Percentiles rank a stretch among this genome's conserved stretches.
phyloP scores from a whole-genome alignment of 192 early-diverging fungal species.

The Podila minutissima region DNA sequence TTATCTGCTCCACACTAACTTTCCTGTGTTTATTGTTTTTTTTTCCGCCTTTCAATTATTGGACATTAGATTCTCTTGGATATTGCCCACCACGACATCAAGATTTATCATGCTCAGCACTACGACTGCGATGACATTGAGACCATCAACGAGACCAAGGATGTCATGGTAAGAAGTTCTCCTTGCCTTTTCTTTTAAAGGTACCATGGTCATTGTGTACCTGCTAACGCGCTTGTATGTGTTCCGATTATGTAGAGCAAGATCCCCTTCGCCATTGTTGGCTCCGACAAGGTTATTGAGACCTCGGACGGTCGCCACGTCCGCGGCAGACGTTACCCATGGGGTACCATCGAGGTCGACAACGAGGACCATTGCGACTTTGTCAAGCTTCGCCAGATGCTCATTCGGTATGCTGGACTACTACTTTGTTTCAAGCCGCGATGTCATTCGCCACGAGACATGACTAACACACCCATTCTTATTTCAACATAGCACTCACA shows the following conservation, averaged over 20 bases:
- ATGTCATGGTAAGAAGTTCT: constrained; percentile 69
- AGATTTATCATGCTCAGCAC: constrained; percentile 86
- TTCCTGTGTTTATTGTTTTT: neutral
- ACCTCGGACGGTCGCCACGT: constrained; percentile 84
- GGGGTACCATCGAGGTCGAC: constrained; percentile 98
- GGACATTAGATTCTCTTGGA: constrained; percentile 75
- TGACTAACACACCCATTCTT: no score
- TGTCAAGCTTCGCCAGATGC: constrained; percentile 93
- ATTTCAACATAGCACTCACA: constrained; percentile 75
- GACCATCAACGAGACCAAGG: constrained; percentile 82
- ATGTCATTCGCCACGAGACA: no score
- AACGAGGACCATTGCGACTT: constrained; percentile 99
- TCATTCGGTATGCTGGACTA: constrained; percentile 62
- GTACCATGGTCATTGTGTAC: no score
- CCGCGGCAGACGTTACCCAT: constrained; percentile 91
- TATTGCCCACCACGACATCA: constrained; percentile 85
- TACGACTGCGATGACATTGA: constrained; percentile 89
- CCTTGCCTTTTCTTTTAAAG: no score
- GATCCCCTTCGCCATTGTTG: constrained; percentile 97
- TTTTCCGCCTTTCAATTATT: neutral
- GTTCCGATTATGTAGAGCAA: constrained; percentile 66
- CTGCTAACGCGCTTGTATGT: neutral
- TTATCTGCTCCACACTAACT: neutral
- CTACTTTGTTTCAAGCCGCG: no score
- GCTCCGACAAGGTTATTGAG: constrained; percentile 88